Conservation (phyloP, 495 filamentous ascomycete species). For the Hypoxylon trugodes region DNA sequence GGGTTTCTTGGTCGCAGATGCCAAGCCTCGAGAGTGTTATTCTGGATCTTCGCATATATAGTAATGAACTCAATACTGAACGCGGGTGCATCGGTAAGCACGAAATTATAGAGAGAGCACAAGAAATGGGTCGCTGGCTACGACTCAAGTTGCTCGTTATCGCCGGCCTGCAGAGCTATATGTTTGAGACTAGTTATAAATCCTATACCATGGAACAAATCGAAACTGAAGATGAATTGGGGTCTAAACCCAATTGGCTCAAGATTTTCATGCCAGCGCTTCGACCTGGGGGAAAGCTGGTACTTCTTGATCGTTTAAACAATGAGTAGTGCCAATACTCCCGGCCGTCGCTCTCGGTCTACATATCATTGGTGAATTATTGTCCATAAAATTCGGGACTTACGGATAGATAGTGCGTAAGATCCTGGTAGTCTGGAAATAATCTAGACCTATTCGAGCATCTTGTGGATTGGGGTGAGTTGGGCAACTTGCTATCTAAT, state of each 20-base stretch:
- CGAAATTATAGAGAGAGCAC: constrained; percentile 29
- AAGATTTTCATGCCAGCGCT: constrained; percentile 36
- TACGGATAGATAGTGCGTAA: too few relatives aligned
- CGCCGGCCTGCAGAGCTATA: constrained; percentile 43
- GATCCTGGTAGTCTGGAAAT: too few relatives aligned
- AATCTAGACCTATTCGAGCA: too few relatives aligned
- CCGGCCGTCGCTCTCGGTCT: too few relatives aligned
- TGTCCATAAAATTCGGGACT: too few relatives aligned
- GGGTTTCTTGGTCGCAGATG: constrained; percentile 44
- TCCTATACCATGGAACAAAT: constrained; percentile 15
- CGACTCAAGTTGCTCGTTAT: constrained; percentile 38
- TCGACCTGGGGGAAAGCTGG: constrained; percentile 31
- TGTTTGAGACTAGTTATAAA: constrained; percentile 27
- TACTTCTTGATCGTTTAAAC: constrained; percentile 33
- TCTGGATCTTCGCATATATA: constrained; percentile 41
- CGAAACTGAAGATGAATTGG: constrained; percentile 27
- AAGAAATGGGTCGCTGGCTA: constrained; percentile 38
- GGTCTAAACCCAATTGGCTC: constrained; percentile 43
- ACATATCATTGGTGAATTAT: too few relatives aligned
- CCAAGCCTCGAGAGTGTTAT: constrained; percentile 40
- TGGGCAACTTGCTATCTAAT: too few relatives aligned
- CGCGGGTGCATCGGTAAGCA: constrained; percentile 33
- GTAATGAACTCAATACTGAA: constrained; percentile 37
- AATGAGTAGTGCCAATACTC: background rate
- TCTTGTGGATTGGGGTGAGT: too few relatives aligned